These are phyloP conservation scores for Phytopythium chamaehyphon DNA, from an alignment of 352 stramenopile genomes.

Conservation along the genomic window DNA sequence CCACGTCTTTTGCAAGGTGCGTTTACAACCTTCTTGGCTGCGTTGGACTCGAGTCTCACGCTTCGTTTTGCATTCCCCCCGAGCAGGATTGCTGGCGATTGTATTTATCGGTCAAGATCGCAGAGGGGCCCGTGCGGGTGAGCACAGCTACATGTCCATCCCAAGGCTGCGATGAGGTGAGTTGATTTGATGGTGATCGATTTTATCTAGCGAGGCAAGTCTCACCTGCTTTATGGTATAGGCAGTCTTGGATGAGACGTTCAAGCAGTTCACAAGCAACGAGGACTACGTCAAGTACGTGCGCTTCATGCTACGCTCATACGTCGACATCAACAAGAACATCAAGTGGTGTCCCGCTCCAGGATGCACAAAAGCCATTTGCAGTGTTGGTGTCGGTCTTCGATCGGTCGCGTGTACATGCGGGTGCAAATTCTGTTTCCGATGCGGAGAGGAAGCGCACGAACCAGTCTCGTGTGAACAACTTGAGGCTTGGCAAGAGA, in stretches of 20 bases:
- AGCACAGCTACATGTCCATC: constrained; percentile 92
- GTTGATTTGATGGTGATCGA: not conserved
- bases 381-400: constrained; percentile 63
- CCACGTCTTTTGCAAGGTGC: constrained; percentile 94
- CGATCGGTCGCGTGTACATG: constrained; percentile 81
- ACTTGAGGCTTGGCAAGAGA: constrained; percentile 94
- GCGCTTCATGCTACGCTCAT: constrained; percentile 92
- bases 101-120: constrained; percentile 86
- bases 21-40: no score
- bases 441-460: constrained; percentile 97
- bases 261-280: constrained; percentile 56
- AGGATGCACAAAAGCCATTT: constrained; percentile 96
- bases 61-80: no score
- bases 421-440: constrained; percentile 87
- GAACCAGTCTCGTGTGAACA: constrained; percentile 91
- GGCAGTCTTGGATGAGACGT: constrained; percentile 64
- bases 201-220: not conserved
- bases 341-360: constrained; percentile 97
- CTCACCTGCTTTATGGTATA: constrained; percentile 10
- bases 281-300: constrained; percentile 90
- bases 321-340: constrained; percentile 96
- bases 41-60: no score
- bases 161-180: constrained; percentile 92
- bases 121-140: constrained; percentile 92
- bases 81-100: constrained; percentile 76